These are phyloP conservation scores for Eimeria falciformis DNA, from an alignment of 169 alveolate genomes.

Conservation along the genomic window DNA sequence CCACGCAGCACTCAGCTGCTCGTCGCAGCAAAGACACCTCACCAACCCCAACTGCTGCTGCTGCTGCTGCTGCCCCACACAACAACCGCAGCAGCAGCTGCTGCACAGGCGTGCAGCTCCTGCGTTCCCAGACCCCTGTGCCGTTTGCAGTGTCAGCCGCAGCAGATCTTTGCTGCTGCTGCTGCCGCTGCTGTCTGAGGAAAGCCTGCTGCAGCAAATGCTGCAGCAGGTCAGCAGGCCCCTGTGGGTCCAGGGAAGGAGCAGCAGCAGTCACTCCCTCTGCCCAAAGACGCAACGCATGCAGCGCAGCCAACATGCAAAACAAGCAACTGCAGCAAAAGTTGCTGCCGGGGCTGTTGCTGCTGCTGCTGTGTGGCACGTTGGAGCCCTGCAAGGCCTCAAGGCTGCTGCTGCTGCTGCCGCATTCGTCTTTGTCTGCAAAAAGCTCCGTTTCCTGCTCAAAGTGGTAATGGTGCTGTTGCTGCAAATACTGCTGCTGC, in stretches of 20 bases:
- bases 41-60: slow-evolving; percentile 27
- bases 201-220: slow-evolving; percentile 11
- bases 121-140: not conserved
- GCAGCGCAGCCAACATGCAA: slow-evolving; percentile 27
- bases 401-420: slow-evolving; percentile 35
- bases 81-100: slow-evolving; percentile 62
- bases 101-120: not conserved
- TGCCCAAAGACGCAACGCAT: not conserved
- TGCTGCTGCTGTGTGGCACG: slow-evolving; percentile 18
- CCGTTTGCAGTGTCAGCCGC: not conserved
- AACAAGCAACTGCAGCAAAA: slow-evolving; percentile 46
- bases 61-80: slow-evolving; percentile 25
- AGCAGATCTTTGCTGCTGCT: not conserved
- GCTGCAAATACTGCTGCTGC: slow-evolving; percentile 33
- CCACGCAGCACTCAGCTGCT: slow-evolving; percentile 44
- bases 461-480: slow-evolving; percentile 25
- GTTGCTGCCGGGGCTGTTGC: slow-evolving; percentile 4
- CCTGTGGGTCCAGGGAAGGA: not conserved
- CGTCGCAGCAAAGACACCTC: slow-evolving; percentile 60
- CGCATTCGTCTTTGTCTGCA: not conserved
- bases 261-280: slow-evolving; percentile 31
- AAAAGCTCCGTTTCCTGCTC: slow-evolving; percentile 8
- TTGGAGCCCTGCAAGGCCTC: not conserved
- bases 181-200: slow-evolving; percentile 20
- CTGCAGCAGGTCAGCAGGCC: slow-evolving; percentile 49